These are phyloP conservation scores for Fusarium compactum DNA, from an alignment of 2,329 filamentous ascomycete species.

Conservation along the genomic window DNA sequence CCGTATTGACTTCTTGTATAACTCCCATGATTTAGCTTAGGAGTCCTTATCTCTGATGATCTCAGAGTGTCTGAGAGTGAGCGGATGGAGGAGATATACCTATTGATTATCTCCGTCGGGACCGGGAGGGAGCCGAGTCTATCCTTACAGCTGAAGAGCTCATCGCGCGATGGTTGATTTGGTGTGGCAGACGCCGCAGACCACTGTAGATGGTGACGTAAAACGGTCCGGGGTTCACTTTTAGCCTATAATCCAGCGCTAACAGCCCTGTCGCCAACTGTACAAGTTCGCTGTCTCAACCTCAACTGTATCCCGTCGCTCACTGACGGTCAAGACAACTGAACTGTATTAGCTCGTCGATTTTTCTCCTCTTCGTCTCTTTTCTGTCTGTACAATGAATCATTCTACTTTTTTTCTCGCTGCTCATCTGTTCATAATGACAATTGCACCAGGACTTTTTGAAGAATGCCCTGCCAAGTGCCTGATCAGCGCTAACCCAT, in stretches of 20 bases:
- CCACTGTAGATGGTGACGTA: not conserved
- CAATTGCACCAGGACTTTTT: accelerated
- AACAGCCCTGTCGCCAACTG: not conserved
- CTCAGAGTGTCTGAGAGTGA: accelerated
- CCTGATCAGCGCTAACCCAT: not conserved
- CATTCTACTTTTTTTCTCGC: too few species aligned
- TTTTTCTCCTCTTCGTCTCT: too few species aligned
- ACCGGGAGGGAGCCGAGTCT: not conserved
- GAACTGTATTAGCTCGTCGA: too few species aligned
- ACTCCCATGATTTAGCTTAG: not conserved
- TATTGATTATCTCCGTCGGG: too few species aligned
- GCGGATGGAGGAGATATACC: too few species aligned
- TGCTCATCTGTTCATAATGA: too few species aligned
- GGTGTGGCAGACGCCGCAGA: not conserved
- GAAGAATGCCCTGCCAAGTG: not conserved
- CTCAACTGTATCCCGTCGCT: too few species aligned
- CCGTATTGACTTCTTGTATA: not conserved
- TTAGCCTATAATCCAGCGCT: not conserved
- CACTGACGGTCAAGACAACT: too few species aligned
- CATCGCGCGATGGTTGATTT: not conserved
- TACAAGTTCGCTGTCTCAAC: too few species aligned
- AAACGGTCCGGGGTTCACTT: not conserved
- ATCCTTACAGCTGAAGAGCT: not conserved
- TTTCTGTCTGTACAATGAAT: too few species aligned
- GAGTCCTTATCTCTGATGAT: accelerated